Evolutionary conservation across 2,329 filamentous ascomycete genomes (phyloP), one percentile per base, ranked within the genome.

Genomic region (Neofusicoccum laricinum): DNA sequence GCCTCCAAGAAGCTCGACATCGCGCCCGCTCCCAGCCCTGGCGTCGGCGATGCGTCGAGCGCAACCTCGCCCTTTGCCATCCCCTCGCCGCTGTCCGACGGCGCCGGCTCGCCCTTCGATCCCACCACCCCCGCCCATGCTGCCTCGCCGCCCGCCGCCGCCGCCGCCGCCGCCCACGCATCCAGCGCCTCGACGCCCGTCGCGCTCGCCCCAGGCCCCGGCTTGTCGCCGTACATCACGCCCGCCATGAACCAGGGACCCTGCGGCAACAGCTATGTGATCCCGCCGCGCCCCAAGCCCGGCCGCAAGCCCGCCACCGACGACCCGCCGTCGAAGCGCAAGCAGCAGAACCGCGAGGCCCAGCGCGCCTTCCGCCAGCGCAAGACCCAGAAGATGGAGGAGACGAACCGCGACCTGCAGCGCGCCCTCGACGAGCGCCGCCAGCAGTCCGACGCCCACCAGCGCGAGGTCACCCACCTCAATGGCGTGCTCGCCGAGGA

Each of bases 241-340:
- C 63, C 63, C 53, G 51, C 63, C 63, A 64, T 64, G 63, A 64
- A 51, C 63, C 50, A 53, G 12, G 63, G 63, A 7, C 80, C 79
- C 40, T 75, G 77, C 65, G 76, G 74, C 67, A 70, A 66, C 25
- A 71, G 57, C 48, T 74, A 78, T 69, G 70, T 68, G 2, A 71
- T 82, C 21, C 79, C 77, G 38, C 72, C 79, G 5, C 76, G 80
- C 25, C 80, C 80, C 7, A 80, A 79, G 82, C 94, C 95, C 21
- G 94, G 94, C 55, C 88, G 94, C 70, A 98, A 98, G 83, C 93
- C 94, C 2, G 92, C 92, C 51, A 96, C 92, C 40, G 93, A 97
- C 74, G 96, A 93, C 61, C 93, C 93, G 14, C 91, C 91, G 1
- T 96, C 93, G 48, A 96, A 96, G 80, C 88, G 95, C 69, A 96